These are phyloP conservation scores for Mycena floridula DNA, from an alignment of 768 basidiomycete species.

Conservation along the genomic window DNA sequence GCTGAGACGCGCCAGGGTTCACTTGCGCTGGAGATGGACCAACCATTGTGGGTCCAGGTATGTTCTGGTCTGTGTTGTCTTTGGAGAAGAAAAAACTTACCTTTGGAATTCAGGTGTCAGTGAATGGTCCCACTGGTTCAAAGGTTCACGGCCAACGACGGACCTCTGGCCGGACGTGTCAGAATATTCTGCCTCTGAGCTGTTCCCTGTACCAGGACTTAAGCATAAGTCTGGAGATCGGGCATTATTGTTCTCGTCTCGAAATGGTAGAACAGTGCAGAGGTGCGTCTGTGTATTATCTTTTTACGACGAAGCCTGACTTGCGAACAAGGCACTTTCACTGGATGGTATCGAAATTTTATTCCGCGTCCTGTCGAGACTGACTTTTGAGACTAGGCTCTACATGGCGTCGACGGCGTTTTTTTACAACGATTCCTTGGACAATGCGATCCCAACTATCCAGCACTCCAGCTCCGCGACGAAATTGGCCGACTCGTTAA, in stretches of 20 bases:
- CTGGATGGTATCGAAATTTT: too few species aligned
- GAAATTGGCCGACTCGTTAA: conserved; percentile 41
- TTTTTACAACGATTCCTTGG: conserved; percentile 49
- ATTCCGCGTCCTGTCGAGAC: too few species aligned
- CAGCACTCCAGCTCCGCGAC: conserved; percentile 36
- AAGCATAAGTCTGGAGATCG: conserved; percentile 30
- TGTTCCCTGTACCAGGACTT: conserved; percentile 41
- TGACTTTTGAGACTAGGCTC: too few species aligned
- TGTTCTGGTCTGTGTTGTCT: not conserved
- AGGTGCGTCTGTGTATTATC: not conserved
- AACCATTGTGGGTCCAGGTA: too few species aligned
- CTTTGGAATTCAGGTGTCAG: not conserved
- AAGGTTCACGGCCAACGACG: not conserved
- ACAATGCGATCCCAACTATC: conserved; percentile 33
- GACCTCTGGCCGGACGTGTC: conserved; percentile 50
- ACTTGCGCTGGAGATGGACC: not conserved
- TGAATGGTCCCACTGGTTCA: not conserved
- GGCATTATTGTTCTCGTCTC: conserved; percentile 46
- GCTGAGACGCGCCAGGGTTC: not conserved
- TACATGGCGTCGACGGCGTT: conserved; percentile 44
- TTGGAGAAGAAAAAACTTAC: not conserved
- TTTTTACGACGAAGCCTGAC: not conserved
- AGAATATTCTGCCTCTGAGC: conserved; percentile 38
- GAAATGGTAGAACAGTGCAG: conserved; percentile 13
- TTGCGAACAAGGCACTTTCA: conserved; percentile 28